Percentiles rank a stretch among this genome's conserved stretches.
phyloP scores from a whole-genome alignment of 2,329 filamentous ascomycete genomes.

The Lecanosticta acicola region DNA sequence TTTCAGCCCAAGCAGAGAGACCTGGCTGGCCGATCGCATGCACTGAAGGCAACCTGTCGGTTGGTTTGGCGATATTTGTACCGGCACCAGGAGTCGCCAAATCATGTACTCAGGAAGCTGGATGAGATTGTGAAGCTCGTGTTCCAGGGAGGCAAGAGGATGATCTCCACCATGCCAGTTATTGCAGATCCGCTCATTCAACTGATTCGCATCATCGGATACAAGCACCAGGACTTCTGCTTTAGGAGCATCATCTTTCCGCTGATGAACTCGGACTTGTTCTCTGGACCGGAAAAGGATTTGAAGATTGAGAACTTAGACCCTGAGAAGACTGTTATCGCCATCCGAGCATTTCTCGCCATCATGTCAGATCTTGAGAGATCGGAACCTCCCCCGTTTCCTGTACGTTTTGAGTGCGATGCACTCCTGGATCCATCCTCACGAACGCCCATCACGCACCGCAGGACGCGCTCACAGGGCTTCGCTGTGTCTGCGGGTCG shows the following conservation, averaged over 20 bases:
- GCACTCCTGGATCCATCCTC: slow-evolving; percentile 38
- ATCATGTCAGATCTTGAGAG: slow-evolving; percentile 92
- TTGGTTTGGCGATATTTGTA: slow-evolving; percentile 94
- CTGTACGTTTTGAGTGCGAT: slow-evolving; percentile 55
- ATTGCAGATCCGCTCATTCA: slow-evolving; percentile 88
- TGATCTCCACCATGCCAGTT: slow-evolving; percentile 75
- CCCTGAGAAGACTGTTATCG: slow-evolving; percentile 94
- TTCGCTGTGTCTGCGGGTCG: slow-evolving; percentile 38
- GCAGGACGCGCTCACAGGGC: slow-evolving; percentile 33
- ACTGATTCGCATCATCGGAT: slow-evolving; percentile 89
- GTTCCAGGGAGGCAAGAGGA: slow-evolving; percentile 71
- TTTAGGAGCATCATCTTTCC: slow-evolving; percentile 92
- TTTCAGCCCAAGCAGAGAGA: slow-evolving; percentile 82
- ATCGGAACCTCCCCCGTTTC: slow-evolving; percentile 78
- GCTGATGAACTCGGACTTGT: slow-evolving; percentile 86
- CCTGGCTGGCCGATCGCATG: slow-evolving; percentile 67
- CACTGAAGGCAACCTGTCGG: slow-evolving; percentile 82
- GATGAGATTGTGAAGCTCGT: slow-evolving; percentile 86
- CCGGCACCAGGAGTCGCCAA: slow-evolving; percentile 62
- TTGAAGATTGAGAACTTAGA: slow-evolving; percentile 87
- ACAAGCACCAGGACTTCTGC: slow-evolving; percentile 87
- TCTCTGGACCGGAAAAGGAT: slow-evolving; percentile 58
- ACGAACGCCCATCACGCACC: slow-evolving; percentile 32
- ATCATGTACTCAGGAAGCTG: slow-evolving; percentile 67
- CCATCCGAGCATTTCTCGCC: slow-evolving; percentile 85